Base-by-base conservation (phyloP, 306 rosid genomes). In the Dalbergia cultrata region DNA sequence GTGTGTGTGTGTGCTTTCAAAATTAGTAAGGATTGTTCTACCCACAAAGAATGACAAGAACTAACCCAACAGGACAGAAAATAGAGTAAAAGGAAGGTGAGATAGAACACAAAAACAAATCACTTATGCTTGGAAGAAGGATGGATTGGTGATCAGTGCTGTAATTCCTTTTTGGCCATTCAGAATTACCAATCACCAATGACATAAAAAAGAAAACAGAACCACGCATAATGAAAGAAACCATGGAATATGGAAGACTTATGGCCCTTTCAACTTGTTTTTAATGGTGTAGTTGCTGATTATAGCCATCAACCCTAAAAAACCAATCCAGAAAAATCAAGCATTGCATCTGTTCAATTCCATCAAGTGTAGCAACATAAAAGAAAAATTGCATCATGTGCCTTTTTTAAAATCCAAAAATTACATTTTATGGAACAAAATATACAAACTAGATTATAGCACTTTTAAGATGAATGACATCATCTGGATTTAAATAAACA, bases 181-280 rank as follows among this genome's bases (percentile, higher is more conserved):
- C 35, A 68, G 35, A 68, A 68, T 13, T 17, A 45, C 9, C 74
- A 45, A 69, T 47, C 22, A 47, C 4, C 74, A 22, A 69, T 47
- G 43, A 47, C 26, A n/a, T 7, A 18, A n/a, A 9, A 17, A 8
- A 52, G 39, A 31, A 52, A 17, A 8, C 13, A 52, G 61, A 14
- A 16, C 33, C 31, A 33, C n/a, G 44, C 63, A n/a, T 7, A 53
- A 13, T 5, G 7, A 53, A 8, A 34, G 17, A 72, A 58, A 53
- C 58, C 13, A 35, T 11, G 39, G 9, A 16, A n/a, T 37, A 66
- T 34, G 5, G 19, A 35, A 53, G 76, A 54, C 17, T 16, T 33
- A 17, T 1, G 34, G 21, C 21, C 2, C 53, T 33, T 16, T 34
- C 33, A 47, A n/a, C 44, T 49, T 47, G 22, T 72, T 11, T 47